Percentiles rank a stretch among this genome's conserved stretches.
Evolutionary conservation across 225 moss, liverwort and hornwort genomes (phyloP).

Genomic region (Asterella californica): DNA sequence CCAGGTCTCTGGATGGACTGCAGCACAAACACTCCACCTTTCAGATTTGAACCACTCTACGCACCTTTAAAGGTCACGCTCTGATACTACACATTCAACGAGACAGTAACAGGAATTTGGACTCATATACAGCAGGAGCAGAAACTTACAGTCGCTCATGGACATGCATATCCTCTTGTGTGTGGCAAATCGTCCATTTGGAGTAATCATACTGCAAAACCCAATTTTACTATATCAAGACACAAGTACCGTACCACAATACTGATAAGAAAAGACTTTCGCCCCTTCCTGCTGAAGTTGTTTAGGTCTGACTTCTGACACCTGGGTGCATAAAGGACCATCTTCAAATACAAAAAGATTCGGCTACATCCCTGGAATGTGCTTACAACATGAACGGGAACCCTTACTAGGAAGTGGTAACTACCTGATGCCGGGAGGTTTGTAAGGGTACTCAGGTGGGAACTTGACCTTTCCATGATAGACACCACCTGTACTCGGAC

Average conservation of each 20-base stretch:
- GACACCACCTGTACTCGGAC: constrained; percentile 67
- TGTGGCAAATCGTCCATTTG: constrained; percentile 97
- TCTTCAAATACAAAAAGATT: not conserved
- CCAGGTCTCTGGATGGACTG: constrained; percentile 99
- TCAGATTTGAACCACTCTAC: not conserved
- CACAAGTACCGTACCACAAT: not conserved
- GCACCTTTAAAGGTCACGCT: not conserved
- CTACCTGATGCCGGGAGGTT: constrained; percentile 76
- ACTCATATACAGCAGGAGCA: not conserved
- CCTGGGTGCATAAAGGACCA: not conserved
- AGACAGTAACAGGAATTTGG: not conserved
- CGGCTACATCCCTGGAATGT: not conserved
- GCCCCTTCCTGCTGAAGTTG: not conserved
- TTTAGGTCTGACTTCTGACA: not conserved
- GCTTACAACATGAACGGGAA: not conserved
- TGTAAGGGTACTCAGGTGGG: constrained; percentile 92
- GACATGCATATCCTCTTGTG: constrained; percentile 99
- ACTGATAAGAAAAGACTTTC: not conserved
- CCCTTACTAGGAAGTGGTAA: not conserved
- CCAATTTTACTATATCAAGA: not conserved
- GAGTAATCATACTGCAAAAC: constrained; percentile 87
- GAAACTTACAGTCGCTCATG: constrained; percentile 93
- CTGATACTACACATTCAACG: not conserved
- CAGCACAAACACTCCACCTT: constrained; percentile 7
- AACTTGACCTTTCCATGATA: constrained; percentile 99